Conservation (phyloP, 106 monocot genomes). For the Platanthera guangdongensis region DNA sequence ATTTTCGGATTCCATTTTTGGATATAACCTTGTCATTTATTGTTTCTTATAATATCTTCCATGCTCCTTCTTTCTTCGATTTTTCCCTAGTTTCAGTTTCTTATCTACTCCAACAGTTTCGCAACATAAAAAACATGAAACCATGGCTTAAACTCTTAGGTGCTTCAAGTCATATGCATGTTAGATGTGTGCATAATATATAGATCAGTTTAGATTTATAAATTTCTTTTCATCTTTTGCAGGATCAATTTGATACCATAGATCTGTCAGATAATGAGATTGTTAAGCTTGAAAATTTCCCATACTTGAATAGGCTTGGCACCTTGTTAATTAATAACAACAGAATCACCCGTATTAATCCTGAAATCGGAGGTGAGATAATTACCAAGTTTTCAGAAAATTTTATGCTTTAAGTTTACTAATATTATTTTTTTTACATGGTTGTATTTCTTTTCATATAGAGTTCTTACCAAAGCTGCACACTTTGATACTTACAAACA, state of each 20-base stretch:
- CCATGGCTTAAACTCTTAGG: no score
- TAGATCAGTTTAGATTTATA: neutral
- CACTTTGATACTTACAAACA: constrained; percentile 87
- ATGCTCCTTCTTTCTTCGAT: no score
- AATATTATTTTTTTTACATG: neutral
- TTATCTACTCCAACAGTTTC: no score
- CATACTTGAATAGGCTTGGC: constrained; percentile 73
- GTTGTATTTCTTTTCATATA: constrained; percentile 14
- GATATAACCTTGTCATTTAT: no score
- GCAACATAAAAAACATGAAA: no score
- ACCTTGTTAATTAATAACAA: constrained; percentile 88
- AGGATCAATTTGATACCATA: constrained; percentile 96
- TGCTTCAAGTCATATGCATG: no score
- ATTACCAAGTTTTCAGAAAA: neutral
- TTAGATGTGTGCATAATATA: no score
- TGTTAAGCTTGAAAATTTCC: constrained; percentile 95
- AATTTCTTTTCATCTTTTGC: constrained; percentile 16
- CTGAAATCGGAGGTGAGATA: constrained; percentile 77
- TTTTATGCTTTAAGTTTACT: neutral
- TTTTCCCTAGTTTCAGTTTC: no score
- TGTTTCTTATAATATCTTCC: no score
- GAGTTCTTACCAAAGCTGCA: constrained; percentile 90
- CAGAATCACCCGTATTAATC: constrained; percentile 94
- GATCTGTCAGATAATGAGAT: constrained; percentile 98
- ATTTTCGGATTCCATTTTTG: no score